Conservation (phyloP, 352 stramenopile genomes). For the Globisporangium viniferum region DNA sequence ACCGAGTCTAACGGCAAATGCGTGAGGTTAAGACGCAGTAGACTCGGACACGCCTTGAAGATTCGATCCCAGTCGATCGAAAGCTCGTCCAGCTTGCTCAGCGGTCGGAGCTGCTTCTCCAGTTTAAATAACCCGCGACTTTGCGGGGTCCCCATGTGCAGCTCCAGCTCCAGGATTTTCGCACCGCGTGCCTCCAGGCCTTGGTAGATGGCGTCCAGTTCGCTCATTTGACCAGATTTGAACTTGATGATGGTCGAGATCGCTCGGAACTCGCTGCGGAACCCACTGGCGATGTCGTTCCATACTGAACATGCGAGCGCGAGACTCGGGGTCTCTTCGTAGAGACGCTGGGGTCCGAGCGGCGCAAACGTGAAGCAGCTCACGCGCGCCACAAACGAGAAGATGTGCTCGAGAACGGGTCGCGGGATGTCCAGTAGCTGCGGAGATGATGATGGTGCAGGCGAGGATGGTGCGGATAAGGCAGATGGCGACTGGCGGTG, state of each 20-base stretch:
- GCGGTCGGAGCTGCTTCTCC: neutral
- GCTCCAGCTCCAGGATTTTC: neutral
- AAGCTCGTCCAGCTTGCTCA: neutral
- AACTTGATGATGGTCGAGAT: conserved; percentile 1
- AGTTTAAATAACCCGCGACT: neutral
- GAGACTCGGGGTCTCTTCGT: neutral
- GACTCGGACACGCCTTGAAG: neutral
- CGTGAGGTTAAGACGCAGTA: neutral
- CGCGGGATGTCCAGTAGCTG: neutral
- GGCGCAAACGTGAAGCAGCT: neutral
- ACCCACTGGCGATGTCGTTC: neutral
- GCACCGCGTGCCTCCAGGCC: neutral
- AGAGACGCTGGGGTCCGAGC: neutral
- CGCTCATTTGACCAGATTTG: neutral
- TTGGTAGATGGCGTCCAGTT: neutral
- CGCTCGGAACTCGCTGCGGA: neutral
- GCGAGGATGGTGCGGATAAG: no score
- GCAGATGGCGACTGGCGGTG: neutral
- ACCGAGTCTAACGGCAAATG: neutral
- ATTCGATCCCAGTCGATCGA: neutral
- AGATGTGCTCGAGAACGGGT: conserved; percentile 2
- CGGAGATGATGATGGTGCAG: neutral
- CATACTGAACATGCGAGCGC: neutral
- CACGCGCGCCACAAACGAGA: neutral
- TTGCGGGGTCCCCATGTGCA: neutral